Evolutionary conservation across 306 rosid genomes (phyloP).

Genomic region (Psophocarpus tetragonolobus): DNA sequence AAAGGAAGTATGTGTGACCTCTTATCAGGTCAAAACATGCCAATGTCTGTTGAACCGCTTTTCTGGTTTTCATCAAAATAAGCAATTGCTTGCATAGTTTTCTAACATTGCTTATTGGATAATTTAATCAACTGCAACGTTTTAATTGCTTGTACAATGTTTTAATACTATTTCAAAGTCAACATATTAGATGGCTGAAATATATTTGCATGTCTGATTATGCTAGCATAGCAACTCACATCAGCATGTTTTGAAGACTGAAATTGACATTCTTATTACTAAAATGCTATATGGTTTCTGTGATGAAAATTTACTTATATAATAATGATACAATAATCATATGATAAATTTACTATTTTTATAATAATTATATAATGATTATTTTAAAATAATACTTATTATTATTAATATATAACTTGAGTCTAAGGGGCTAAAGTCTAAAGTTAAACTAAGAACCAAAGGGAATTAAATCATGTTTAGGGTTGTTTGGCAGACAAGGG

Average conservation of each 20-base stretch:
- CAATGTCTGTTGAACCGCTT: neutral
- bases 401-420: neutral
- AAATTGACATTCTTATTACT: neutral
- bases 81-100: neutral
- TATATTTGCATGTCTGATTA: neutral
- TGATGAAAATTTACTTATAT: no score
- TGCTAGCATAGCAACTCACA: neutral
- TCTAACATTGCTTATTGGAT: neutral
- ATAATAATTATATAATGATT: no score
- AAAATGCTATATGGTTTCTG: no score
- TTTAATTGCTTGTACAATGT: neutral
- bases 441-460: neutral
- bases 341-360: no score
- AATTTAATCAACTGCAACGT: neutral
- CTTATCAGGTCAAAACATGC: neutral
- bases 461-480: neutral
- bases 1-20: neutral
- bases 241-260: neutral
- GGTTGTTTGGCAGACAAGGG: constrained; percentile 2
- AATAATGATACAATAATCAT: no score
- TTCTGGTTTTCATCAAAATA: neutral
- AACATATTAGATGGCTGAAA: constrained; percentile 8
- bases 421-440: neutral
- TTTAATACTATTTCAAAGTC: neutral
- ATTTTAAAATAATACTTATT: no score